Percentiles rank a stretch among this genome's conserved stretches.
phyloP scores from a whole-genome alignment of 2,329 filamentous ascomycete species.

The Fusarium sambucinum region DNA sequence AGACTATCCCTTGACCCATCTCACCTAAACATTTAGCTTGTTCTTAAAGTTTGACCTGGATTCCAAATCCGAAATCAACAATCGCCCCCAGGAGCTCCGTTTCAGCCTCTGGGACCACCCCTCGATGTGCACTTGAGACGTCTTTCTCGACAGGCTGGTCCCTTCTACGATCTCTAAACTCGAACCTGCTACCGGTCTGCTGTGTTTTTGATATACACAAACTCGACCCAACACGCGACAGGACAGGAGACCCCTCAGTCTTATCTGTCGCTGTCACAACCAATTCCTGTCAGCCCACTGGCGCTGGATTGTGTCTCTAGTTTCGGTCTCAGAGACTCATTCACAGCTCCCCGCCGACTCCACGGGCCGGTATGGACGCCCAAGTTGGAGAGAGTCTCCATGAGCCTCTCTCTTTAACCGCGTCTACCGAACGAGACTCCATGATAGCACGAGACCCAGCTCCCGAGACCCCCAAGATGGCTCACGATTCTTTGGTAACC shows the following conservation, averaged over 20 bases:
- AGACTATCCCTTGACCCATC: slow-evolving; percentile 5
- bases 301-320: slow-evolving; percentile 48
- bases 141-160: slow-evolving; percentile 33
- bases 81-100: slow-evolving; percentile 35
- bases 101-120: slow-evolving; percentile 43
- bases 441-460: slow-evolving; percentile 45
- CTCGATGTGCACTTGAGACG: slow-evolving; percentile 39
- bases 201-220: slow-evolving; percentile 19
- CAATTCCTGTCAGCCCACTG: slow-evolving; percentile 32
- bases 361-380: slow-evolving; percentile 48
- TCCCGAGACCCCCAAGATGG: slow-evolving; percentile 54
- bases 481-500: slow-evolving; percentile 80
- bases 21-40: slow-evolving; percentile 24
- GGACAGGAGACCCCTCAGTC: slow-evolving; percentile 21
- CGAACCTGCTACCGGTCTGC: slow-evolving; percentile 12
- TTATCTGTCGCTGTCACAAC: slow-evolving; percentile 35
- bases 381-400: slow-evolving; percentile 44
- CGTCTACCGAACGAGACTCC: slow-evolving; percentile 38
- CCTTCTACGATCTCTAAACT: slow-evolving; percentile 23
- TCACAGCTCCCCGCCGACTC: slow-evolving; percentile 29
- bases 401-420: slow-evolving; percentile 46
- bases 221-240: slow-evolving; percentile 33
- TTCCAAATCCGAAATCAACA: slow-evolving; percentile 36
- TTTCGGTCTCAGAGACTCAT: slow-evolving; percentile 46
- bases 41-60: slow-evolving; percentile 37